Evolutionary conservation across 495 filamentous ascomycete species (phyloP), one percentile per base, ranked within the genome.

Genomic region (Aspergillus baeticus): DNA sequence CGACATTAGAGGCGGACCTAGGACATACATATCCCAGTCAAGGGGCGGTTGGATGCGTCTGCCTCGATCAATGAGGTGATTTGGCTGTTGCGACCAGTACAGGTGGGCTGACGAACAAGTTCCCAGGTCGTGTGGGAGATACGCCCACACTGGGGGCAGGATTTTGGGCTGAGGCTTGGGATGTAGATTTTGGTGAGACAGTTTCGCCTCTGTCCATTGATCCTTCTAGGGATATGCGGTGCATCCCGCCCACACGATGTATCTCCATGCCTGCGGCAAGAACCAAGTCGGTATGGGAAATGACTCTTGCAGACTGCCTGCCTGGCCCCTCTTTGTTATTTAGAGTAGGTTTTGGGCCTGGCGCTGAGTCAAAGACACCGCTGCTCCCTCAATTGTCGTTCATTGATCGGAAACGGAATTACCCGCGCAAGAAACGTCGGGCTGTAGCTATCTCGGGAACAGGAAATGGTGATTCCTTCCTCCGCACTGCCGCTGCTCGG

Each of bases 111-210:
- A 96, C 91, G 17, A 96, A 96, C 62, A 96, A 96, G 73, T 65
- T 92, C 23, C 87, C 88, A 0, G 90, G 90, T 1, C 75, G 91
- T 11, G 87, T 96, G 56, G 92, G 92, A 0, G 92, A 96, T 68
- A 96, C 92, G 5, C 91, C 92, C 1, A 88, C 87, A 0, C 75
- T 92, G 13, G 92, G 92, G 3, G 89, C 91, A 2, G 91, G 91
- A 8, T 96, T 91, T 64, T 96, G 91, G 90, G 91, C 91, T 0
- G 91, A 95, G 69, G 81, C 90, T 51, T 95, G 88, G 87, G 73
- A 73, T 23, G 81, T 54, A 5, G 52, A 34, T 5, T 34, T 44
- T 10, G 34, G 61, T 14, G 33, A 18, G 17, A 58, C 37, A 18
- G 51, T 31, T 50, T 58, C 33, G 14, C 45, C 51, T 13, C 15